phyloP scores from a whole-genome alignment of 768 basidiomycete species.

The Suillus placidus region DNA sequence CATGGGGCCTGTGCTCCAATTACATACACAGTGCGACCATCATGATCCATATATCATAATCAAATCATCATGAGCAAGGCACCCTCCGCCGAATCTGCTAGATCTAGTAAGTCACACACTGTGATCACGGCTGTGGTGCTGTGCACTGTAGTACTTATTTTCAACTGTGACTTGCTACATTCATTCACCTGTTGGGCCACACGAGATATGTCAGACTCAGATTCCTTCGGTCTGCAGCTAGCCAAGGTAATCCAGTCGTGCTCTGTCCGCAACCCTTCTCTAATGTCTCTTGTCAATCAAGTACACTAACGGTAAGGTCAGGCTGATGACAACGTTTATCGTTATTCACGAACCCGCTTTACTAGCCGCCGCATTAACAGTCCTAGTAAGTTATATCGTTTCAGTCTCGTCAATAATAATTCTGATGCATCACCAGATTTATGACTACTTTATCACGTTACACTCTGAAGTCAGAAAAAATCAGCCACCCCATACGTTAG shows the following conservation, averaged over 20 bases:
- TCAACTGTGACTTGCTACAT: background rate
- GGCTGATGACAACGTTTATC: background rate
- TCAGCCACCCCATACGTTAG: background rate
- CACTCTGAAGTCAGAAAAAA: background rate
- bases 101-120: background rate
- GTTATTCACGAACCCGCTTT: background rate
- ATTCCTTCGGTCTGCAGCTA: background rate
- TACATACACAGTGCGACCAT: background rate
- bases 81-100: background rate
- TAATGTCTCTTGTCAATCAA: background rate
- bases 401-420: background rate
- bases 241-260: background rate
- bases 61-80: background rate
- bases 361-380: background rate
- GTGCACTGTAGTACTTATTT: background rate
- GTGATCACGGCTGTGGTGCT: background rate
- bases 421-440: background rate
- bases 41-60: background rate
- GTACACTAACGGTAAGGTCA: background rate
- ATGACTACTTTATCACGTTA: constrained; percentile 4
- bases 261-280: background rate
- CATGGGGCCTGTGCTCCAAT: background rate
- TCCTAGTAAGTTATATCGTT: background rate
- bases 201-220: background rate
- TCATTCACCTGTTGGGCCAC: background rate